Evolutionary conservation across 495 filamentous ascomycete genomes (phyloP), one percentile per base, ranked within the genome.

Genomic region (Baudoinia panamericana): DNA sequence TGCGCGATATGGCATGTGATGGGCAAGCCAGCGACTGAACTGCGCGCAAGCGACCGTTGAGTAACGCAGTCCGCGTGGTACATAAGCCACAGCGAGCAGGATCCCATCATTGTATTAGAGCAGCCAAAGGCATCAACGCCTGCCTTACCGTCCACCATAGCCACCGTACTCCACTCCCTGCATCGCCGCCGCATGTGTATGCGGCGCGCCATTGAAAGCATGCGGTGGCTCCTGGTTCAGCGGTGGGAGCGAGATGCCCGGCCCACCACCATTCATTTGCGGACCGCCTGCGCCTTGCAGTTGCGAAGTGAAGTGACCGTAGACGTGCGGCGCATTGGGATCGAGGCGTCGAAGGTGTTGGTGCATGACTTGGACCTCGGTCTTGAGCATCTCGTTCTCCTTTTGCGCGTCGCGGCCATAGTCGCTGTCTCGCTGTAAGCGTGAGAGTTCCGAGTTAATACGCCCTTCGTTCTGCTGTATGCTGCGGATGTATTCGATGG

Each of bases 351-450:
- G 38, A 5, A 54, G 43, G 12, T 45, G 38, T 34, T 51, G 46
- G 26, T 51, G 43, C 51, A 54, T 54, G 33, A 51, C 43, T 27
- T 51, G 43, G 1, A 54, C 22, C 36, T 54, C 51, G 4, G 44
- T 50, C 22, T 46, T 49, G 12, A 54, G 43, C 39, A 48, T 43
- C 1, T 54, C 51, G 24, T 54, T 54, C 43, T 54, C 51, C 37
- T 43, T 43, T 22, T 45, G 39, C 12, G 37, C 30, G 10, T 46
- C 43, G 19, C 48, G 47, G 7, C 9, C 29, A 25, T 41, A 41
- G 13, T 51, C 48, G 4, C 15, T 11, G 5, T 54, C 51, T 7
- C 41, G 48, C 32, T 45, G 48, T 21, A 54, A 21, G 11, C 48
- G 43, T 12, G 32, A 26, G 15, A 51, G 8, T 19, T 54, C 51